Base-by-base conservation (phyloP, 495 filamentous ascomycete genomes). In the Penicillium canescens region DNA sequence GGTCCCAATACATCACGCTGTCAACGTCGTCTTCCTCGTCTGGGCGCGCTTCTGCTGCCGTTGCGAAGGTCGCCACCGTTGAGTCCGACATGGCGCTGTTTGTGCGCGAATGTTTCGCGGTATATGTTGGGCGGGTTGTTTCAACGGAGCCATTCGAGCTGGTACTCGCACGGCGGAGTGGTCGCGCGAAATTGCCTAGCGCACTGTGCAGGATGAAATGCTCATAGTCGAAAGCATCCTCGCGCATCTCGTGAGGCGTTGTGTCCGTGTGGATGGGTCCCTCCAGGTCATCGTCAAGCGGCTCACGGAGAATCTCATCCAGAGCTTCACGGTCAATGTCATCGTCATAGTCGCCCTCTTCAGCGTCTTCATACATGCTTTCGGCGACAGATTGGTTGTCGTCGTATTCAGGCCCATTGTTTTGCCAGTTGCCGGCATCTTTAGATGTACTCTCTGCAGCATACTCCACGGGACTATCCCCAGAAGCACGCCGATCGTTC, bases 151-250 rank as follows among this genome's bases (percentile, higher is more conserved):
- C 82, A 21, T 78, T 80, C 0, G 89, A 92, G 56, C 77, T 82
- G 36, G 71, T 78, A 54, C 86, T 87, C 12, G 69, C 70, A 33
- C 82, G 73, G 24, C 80, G 75, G 60, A 86, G 74, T 42, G 79
- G 70, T 16, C 63, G 68, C 6, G 75, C 66, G 54, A 81, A 86
- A 36, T 76, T 88, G n/a, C 90, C 90, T 79, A 96, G 82, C 13
- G 90, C 89, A 61, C 88, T 92, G 64, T 96, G 91, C 10, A 97
- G 79, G 69, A 96, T 96, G 71, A 96, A 95, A 61, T 95, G 83
- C 63, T 98, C 90, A 57, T 98, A 98, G 66, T 96, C 94, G 67
- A 98, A 98, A 6, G 94, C 94, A 66, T 98, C 94, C 59, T 92
- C 87, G 13, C 94, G 89, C 68, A 98, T 93, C 73, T 98, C 94